Evolutionary conservation across 2,329 filamentous ascomycete species (phyloP), one percentile per base, ranked within the genome.

Genomic region (Sporothrix sp.): DNA sequence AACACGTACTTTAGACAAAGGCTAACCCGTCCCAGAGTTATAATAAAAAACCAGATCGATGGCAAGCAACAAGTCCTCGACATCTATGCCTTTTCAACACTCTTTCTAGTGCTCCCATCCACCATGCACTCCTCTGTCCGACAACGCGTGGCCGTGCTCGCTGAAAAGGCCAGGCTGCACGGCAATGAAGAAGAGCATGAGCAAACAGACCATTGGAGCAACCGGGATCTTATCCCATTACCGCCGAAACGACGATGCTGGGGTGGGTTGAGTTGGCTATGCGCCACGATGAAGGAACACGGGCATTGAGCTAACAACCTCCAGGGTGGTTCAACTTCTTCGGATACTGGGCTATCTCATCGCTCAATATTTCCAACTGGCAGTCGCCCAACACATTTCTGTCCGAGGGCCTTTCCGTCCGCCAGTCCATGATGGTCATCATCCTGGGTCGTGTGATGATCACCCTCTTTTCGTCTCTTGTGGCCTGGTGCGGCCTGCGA

Each of bases 391-490:
- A 54, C 16, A 53, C 54, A 1, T 54, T 50, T 37, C 27, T 56
- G 25, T 43, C 43, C 21, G 4, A 38, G 25, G 71, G 71, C 1
- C 62, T 74, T n/a, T 73, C 71, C 0, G 70, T 73, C 2, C 59
- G 65, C 9, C 71, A 74, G 53, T 60, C 71, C 21, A 71, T 75
- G 67, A 57, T 64, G n/a, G 65, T 73, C 50, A 73, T 74, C 27
- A 60, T 73, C 16, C 48, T 75, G 6, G 67, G 67, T 7, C 64
- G 68, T 4, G 54, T 70, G 0, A 58, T 74, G 4, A 67, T 73
- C 63, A n/a, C 23, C 3, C 43, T 66, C 8, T 74, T 74, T 54
- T 65, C 71, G 0, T 64, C 64, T 10, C 55, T 73, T 4, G 68
- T 74, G 21, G 71, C 68, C 8, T 73, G 70, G 69, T 68, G 67